phyloP scores from a whole-genome alignment of 2,329 filamentous ascomycete genomes.

The Aspergillus bombycis region DNA sequence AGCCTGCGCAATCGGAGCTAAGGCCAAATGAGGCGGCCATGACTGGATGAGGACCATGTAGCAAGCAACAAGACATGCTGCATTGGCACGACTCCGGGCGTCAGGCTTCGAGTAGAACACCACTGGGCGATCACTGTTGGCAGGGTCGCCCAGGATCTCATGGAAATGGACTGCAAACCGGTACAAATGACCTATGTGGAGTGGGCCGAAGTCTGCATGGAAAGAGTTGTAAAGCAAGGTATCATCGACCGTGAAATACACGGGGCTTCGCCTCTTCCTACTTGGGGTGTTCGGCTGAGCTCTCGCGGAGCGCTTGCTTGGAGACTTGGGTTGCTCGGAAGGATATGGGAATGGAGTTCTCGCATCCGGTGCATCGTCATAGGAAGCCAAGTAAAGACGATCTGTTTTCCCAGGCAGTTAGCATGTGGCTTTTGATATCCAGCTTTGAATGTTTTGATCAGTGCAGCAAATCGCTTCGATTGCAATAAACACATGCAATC shows the following conservation, averaged over 20 bases:
- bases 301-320: conserved; percentile 74
- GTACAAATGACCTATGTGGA: conserved; percentile 97
- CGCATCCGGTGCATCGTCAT: conserved; percentile 76
- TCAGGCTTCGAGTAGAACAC: conserved; percentile 97
- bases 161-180: conserved; percentile 95
- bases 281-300: conserved; percentile 61
- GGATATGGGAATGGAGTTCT: conserved; percentile 87
- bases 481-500: conserved; percentile 5
- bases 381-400: conserved; percentile 92
- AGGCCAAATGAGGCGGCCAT: conserved; percentile 93
- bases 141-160: conserved; percentile 87
- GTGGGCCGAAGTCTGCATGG: conserved; percentile 95
- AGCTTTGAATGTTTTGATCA: neutral
- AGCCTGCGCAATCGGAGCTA: conserved; percentile 93
- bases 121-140: conserved; percentile 85
- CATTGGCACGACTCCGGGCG: conserved; percentile 84
- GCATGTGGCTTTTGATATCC: neutral
- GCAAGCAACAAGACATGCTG: conserved; percentile 90
- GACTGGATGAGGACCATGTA: conserved; percentile 99
- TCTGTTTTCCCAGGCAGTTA: conserved; percentile 57
- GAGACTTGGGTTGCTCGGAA: conserved; percentile 61
- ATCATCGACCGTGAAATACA: conserved; percentile 95
- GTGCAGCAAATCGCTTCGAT: conserved; percentile 16
- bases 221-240: conserved; percentile 95
- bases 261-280: conserved; percentile 65